phyloP scores from a whole-genome alignment of 2,329 filamentous ascomycete species.

The Hypoxylon sp. region DNA sequence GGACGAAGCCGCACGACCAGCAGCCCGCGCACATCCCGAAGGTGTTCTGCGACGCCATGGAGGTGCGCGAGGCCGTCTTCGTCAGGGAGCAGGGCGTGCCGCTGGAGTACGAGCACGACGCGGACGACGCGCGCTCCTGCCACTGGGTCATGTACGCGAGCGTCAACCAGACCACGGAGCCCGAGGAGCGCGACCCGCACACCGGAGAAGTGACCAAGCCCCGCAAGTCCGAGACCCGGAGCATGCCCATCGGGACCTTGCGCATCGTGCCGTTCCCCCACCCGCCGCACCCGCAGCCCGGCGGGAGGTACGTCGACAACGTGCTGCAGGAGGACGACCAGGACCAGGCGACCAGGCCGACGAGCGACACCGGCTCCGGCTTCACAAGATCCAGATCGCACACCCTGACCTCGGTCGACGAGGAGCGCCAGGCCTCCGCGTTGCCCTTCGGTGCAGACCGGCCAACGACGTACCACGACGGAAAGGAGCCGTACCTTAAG shows the following conservation, averaged over 20 bases:
- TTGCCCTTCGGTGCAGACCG: conserved; percentile 57
- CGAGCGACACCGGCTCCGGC: conserved; percentile 46
- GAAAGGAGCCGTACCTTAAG: conserved; percentile 83
- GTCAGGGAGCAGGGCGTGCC: conserved; percentile 71
- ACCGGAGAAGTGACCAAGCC: conserved; percentile 59
- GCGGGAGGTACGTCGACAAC: conserved; percentile 65
- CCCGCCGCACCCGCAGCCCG: conserved; percentile 70
- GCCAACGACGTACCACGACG: conserved; percentile 68
- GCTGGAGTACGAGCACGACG: conserved; percentile 81
- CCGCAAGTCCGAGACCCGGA: conserved; percentile 61
- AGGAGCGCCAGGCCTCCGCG: conserved; percentile 46
- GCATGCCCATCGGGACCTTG: conserved; percentile 78
- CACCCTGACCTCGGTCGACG: conserved; percentile 44
- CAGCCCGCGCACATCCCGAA: conserved; percentile 65
- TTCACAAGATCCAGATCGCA: conserved; percentile 26
- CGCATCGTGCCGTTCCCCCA: conserved; percentile 88
- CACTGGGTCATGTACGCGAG: conserved; percentile 91
- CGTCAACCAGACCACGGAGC: conserved; percentile 64
- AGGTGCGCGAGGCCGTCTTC: conserved; percentile 72
- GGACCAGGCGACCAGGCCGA: conserved; percentile 26
- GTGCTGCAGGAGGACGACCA: conserved; percentile 51
- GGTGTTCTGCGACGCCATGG: conserved; percentile 75
- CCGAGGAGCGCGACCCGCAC: conserved; percentile 61
- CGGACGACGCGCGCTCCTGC: conserved; percentile 82
- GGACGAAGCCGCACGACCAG: conserved; percentile 56